Evolutionary conservation across 225 moss, liverwort and hornwort species (phyloP).

Genomic region (Neckera pumila): DNA sequence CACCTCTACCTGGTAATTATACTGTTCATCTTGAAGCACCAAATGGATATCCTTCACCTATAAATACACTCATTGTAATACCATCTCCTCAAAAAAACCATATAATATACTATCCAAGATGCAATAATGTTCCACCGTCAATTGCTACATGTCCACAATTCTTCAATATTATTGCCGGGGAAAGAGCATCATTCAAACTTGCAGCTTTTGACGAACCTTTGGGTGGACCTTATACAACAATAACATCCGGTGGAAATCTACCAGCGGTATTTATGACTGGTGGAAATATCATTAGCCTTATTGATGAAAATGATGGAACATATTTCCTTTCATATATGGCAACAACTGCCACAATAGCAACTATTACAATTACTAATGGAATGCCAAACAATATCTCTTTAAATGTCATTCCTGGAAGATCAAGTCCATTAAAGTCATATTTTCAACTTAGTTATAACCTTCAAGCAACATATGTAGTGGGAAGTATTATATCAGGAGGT

Average conservation of each 20-base stretch:
- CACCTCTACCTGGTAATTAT: neutral
- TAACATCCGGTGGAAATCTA: slow-evolving; percentile 7
- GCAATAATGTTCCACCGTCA: slow-evolving; percentile 7
- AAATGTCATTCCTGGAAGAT: neutral
- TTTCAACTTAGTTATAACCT: slow-evolving; percentile 7
- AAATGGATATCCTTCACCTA: neutral
- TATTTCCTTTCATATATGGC: slow-evolving; percentile 13
- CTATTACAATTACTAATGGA: slow-evolving; percentile 3
- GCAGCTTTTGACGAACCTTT: slow-evolving; percentile 6
- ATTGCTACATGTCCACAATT: slow-evolving; percentile 12
- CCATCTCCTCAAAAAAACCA: neutral
- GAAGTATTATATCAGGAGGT: neutral
- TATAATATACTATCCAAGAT: slow-evolving; percentile 23
- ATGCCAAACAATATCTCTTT: slow-evolving; percentile 9
- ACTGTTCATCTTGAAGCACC: neutral
- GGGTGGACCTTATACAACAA: slow-evolving; percentile 8
- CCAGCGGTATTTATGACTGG: slow-evolving; percentile 8
- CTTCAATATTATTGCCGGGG: neutral
- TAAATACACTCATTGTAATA: neutral
- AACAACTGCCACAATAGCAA: neutral
- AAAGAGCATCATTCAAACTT: slow-evolving; percentile 5
- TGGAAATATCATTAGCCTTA: slow-evolving; percentile 7
- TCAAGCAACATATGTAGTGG: slow-evolving; percentile 1
- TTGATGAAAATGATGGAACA: slow-evolving; percentile 16
- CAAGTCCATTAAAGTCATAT: slow-evolving; percentile 10